Conservation (phyloP, 257 asterid genomes). For the Plantago elongata region DNA sequence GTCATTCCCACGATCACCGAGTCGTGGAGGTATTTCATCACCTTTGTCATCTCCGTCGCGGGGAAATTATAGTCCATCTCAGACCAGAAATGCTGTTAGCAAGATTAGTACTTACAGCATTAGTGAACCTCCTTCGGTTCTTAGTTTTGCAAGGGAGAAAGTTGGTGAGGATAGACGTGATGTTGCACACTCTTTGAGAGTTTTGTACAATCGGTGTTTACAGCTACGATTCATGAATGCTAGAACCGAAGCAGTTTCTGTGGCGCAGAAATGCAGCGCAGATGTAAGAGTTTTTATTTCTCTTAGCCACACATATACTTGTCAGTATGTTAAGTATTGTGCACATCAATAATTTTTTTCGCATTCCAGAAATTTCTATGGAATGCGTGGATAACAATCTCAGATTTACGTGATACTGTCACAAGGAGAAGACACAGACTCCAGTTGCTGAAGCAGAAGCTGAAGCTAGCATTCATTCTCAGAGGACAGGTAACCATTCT, state of each 20-base stretch:
- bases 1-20: slow-evolving; percentile 66
- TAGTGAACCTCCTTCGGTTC: slow-evolving; percentile 82
- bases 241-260: slow-evolving; percentile 60
- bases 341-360: background rate
- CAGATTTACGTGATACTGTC: slow-evolving; percentile 62
- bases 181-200: slow-evolving; percentile 82
- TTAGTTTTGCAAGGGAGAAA: slow-evolving; percentile 90
- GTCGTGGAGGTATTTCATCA: slow-evolving; percentile 63
- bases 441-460: slow-evolving; percentile 57
- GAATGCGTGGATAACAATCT: slow-evolving; percentile 71
- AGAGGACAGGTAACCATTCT: slow-evolving; percentile 49
- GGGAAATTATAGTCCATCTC: slow-evolving; percentile 74
- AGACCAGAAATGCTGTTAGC: slow-evolving; percentile 75
- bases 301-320: background rate
- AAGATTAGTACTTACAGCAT: slow-evolving; percentile 53
- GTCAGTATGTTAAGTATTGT: background rate
- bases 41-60: slow-evolving; percentile 73
- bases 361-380: slow-evolving; percentile 55
- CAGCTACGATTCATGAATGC: slow-evolving; percentile 95
- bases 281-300: slow-evolving; percentile 49
- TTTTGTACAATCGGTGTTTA: slow-evolving; percentile 79
- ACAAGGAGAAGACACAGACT: slow-evolving; percentile 60
- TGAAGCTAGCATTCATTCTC: slow-evolving; percentile 61
- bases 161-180: slow-evolving; percentile 78
- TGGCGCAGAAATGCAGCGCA: slow-evolving; percentile 66